Conservation (phyloP, 345 rosid species). For the Trapa bicornis region DNA sequence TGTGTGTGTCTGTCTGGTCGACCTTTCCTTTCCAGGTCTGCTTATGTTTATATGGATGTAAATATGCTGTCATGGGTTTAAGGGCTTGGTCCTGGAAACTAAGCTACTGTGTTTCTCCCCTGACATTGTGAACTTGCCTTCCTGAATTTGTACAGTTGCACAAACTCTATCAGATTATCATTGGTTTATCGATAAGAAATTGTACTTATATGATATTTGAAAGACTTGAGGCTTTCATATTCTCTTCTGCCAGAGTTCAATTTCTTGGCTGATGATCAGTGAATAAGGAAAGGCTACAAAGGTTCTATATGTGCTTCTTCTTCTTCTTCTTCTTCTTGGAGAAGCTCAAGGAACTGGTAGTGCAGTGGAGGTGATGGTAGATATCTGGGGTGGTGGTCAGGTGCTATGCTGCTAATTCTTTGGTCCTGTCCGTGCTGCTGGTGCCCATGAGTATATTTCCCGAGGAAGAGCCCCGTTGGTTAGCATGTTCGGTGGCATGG, state of each 20-base stretch:
- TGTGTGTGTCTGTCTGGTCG: conserved; percentile 1
- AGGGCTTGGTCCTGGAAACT: conserved; percentile 8
- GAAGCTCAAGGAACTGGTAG: neutral
- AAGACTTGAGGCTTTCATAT: too few relatives aligned
- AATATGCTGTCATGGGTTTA: neutral
- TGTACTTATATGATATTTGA: too few relatives aligned
- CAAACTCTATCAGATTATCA: neutral
- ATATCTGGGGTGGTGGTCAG: neutral
- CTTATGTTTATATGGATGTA: neutral
- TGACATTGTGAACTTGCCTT: conserved; percentile 1
- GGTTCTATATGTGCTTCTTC: too few relatives aligned
- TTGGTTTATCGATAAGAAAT: too few relatives aligned
- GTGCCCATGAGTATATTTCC: conserved; percentile 69
- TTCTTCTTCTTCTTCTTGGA: neutral
- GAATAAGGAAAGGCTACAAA: too few relatives aligned
- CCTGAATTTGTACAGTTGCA: too few relatives aligned
- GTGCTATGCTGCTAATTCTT: conserved; percentile 19
- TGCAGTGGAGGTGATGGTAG: too few relatives aligned
- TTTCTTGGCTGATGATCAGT: too few relatives aligned
- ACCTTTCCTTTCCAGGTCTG: conserved; percentile 6
- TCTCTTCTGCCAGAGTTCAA: too few relatives aligned
- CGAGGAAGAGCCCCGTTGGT: conserved; percentile 40
- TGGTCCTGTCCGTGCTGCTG: conserved; percentile 32
- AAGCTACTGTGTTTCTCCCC: conserved; percentile 16
- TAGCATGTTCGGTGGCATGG: conserved; percentile 55